These are phyloP conservation scores for Schizochytrium sp. DNA, from an alignment of 108 stramenopile species.

Conservation along the genomic window DNA sequence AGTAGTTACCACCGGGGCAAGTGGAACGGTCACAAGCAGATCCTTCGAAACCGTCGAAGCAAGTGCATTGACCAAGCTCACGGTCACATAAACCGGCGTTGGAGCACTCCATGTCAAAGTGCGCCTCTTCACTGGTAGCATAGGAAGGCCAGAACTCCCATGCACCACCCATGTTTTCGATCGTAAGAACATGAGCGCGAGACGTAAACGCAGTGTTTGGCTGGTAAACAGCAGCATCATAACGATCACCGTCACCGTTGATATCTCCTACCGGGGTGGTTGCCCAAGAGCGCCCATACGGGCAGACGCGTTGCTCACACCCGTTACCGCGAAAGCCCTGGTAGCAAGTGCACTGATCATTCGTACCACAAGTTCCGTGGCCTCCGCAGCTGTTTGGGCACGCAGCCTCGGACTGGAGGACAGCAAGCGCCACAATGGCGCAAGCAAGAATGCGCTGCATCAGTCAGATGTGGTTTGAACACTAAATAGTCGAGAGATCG, in stretches of 20 bases:
- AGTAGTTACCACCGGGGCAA: constrained; percentile 76
- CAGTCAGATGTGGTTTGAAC: neutral
- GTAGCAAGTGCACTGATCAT: constrained; percentile 72
- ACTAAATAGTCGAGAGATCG: no score
- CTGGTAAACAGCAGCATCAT: constrained; percentile 73
- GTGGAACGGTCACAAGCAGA: constrained; percentile 83
- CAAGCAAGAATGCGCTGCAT: neutral
- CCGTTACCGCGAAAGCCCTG: constrained; percentile 73
- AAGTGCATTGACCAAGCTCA: constrained; percentile 79
- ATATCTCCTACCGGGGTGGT: constrained; percentile 59
- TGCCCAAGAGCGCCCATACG: constrained; percentile 62
- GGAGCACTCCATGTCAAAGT: constrained; percentile 68
- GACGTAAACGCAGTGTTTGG: constrained; percentile 63
- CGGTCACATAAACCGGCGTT: constrained; percentile 82
- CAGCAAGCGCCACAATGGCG: constrained; percentile 41
- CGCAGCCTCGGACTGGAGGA: constrained; percentile 21
- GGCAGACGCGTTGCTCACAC: constrained; percentile 83
- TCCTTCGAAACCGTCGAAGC: constrained; percentile 86
- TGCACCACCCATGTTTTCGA: constrained; percentile 61
- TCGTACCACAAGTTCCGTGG: constrained; percentile 54
- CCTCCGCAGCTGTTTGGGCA: constrained; percentile 49
- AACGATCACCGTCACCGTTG: constrained; percentile 65
- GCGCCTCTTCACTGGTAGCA: neutral
- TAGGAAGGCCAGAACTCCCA: constrained; percentile 59
- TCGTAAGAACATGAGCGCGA: constrained; percentile 29